Evolutionary conservation across 495 filamentous ascomycete genomes (phyloP), one percentile per base, ranked within the genome.

Genomic region (Chlorociboria aeruginascens): DNA sequence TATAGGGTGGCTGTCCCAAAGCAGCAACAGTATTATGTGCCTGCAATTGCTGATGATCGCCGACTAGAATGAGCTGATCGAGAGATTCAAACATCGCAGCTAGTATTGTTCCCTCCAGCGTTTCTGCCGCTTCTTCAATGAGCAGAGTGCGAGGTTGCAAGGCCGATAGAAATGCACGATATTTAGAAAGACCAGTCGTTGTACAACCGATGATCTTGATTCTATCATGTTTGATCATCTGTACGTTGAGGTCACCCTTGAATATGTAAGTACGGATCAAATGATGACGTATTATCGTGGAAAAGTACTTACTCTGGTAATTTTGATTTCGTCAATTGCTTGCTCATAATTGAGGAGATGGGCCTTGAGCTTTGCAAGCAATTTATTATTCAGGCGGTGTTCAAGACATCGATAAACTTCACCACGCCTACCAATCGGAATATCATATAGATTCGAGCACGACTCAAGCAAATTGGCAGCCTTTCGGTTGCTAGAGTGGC

Each of bases 101-200:
- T 31, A 76, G 67, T 39, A 86, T 65, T 2, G 75, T 76, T 3
- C 77, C 79, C 57, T 88, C 85, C 0, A 86, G 67, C 0, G 74
- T 77, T 53, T 88, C 81, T 1, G 82, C 84, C 14, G 85, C 84
- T 66, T 88, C 85, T 66, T 89, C 85, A 43, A 89, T 77, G 12
- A 89, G 53, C 1, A 86, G 63, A 3, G 81, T 65, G 37, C 65
- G 74, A 0, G 92, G 89, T 29, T 76, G 67, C 13, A 94, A 50
- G 20, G 77, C 78, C 10, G 83, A 74, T 17, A 97, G 63, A 0
- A 94, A 66, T 2, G 67, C 78, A 13, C 90, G 49, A 29, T 61
- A 58, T 50, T 96, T 96, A 58, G 80, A 86, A n/a, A 96, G 61
- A 3, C 92, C 92, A 0, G 90, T 88, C 0, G 79, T 83, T 6